Evolutionary conservation across 352 stramenopile species (phyloP).

Genomic region (Globisporangium middletonii): DNA sequence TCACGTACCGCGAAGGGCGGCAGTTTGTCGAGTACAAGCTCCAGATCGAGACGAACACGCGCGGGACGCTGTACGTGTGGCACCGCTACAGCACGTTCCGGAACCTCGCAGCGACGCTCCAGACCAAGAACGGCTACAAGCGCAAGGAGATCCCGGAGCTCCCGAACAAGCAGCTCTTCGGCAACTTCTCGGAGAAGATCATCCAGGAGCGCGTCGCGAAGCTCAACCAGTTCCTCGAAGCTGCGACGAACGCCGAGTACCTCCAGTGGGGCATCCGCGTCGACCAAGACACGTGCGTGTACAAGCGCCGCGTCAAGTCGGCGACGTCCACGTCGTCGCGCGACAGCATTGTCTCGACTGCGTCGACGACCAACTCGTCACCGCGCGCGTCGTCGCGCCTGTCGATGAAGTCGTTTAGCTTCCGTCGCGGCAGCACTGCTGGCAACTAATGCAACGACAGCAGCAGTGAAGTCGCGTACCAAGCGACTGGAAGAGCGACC

Average conservation of each 20-base stretch:
- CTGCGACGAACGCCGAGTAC: constrained; percentile 67
- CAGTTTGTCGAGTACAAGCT: constrained; percentile 78
- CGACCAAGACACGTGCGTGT: constrained; percentile 68
- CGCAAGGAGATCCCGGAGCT: constrained; percentile 69
- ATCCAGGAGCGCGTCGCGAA: constrained; percentile 69
- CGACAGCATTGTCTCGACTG: constrained; percentile 34
- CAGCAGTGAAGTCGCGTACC: too few relatives aligned
- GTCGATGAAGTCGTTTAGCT: constrained; percentile 70
- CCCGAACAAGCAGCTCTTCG: constrained; percentile 69
- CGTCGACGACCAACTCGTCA: constrained; percentile 35
- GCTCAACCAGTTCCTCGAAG: constrained; percentile 70
- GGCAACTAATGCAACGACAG: constrained; percentile 26
- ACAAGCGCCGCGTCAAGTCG: constrained; percentile 61
- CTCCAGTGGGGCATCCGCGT: constrained; percentile 73
- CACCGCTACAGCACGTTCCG: constrained; percentile 76
- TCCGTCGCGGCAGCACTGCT: constrained; percentile 52
- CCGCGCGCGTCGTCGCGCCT: constrained; percentile 52
- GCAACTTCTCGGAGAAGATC: constrained; percentile 69
- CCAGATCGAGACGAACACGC: constrained; percentile 68
- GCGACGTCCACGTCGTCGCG: constrained; percentile 25
- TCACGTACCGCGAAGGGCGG: constrained; percentile 58
- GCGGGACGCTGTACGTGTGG: constrained; percentile 63
- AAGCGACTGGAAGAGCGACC: too few relatives aligned
- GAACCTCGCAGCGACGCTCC: constrained; percentile 60
- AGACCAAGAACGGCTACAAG: constrained; percentile 76